Base-by-base conservation (phyloP, 2,329 filamentous ascomycete genomes). In the Exophiala viscosa region DNA sequence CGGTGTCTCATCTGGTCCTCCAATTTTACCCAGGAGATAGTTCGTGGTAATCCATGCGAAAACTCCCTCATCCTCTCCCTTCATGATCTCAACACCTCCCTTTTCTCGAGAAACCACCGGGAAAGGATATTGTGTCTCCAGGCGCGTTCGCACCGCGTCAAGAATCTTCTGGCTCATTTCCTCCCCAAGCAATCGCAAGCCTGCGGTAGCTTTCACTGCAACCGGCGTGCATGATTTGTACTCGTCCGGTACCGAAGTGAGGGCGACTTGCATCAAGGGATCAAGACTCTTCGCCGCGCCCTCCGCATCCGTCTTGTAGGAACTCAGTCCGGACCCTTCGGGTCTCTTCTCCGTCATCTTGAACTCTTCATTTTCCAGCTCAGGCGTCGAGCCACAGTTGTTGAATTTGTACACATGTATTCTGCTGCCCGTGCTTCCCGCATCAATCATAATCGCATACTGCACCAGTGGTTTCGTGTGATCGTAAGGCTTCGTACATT, bases 351-450 rank as follows among this genome's bases (percentile, higher is more conserved):
- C 84, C 9, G 91, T 97, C 87, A 91, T 90, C 76, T 92, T 85
- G 73, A 99, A 99, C 53, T 88, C 81, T 69, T 99, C 93, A 67
- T 84, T 77, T 74, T 99, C 93, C 45, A 99, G 82, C 73, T 96
- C 91, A 20, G 93, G 93, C n/a, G 91, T 91, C 6, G 89, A 75
- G 10, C 91, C 93, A 75, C 92, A 99, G 76, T 97, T 97, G 79
- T 97, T 97, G 82, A 97, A 99, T 69, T 90, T 88, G 80, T 96
- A 99, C 54, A 97, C 90, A 76, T 99, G 95, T 68, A 99, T 96
- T 64, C 93, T 87, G 55, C 93, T 97, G 56, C 93, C 93, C 49
- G 93, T 97, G 77, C 91, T 97, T 64, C 93, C 93, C 43, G 93
- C 93, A 72, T 99, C 93, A 66, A 99, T 89, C 93, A 99, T 99